Conservation (phyloP, 1,139 yeast species). For the Blastobotrys raffinosifermentans region DNA sequence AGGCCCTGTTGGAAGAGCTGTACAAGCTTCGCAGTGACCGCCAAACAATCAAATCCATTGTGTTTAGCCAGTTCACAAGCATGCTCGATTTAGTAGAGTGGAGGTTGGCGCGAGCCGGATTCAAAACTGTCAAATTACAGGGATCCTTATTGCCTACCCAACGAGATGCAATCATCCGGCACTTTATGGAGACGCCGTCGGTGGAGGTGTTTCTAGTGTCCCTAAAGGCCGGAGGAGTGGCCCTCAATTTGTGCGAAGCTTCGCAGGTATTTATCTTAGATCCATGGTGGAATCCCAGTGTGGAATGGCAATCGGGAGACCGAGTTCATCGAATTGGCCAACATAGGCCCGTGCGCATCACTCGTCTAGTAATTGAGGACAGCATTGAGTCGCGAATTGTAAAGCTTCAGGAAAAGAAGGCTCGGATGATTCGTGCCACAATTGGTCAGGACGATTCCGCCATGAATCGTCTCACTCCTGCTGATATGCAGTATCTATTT, state of each 20-base stretch:
- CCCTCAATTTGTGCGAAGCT: constrained; percentile 91
- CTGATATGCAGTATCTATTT: constrained; percentile 89
- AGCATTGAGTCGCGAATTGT: constrained; percentile 94
- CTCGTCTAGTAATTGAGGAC: constrained; percentile 89
- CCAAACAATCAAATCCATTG: constrained; percentile 92
- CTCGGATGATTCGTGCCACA: constrained; percentile 96
- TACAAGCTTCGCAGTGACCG: constrained; percentile 80
- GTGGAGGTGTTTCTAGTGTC: constrained; percentile 94
- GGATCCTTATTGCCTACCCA: constrained; percentile 97
- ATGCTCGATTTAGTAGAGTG: constrained; percentile 95
- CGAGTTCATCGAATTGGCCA: constrained; percentile 98
- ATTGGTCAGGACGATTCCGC: constrained; percentile 90
- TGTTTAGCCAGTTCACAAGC: constrained; percentile 92
- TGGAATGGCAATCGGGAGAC: constrained; percentile 97
- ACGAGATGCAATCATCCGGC: constrained; percentile 81
- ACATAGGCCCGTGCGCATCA: constrained; percentile 87
- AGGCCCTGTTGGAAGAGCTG: constrained; percentile 89
- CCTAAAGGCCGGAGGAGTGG: constrained; percentile 97
- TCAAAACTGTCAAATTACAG: constrained; percentile 84
- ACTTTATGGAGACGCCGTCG: constrained; percentile 84
- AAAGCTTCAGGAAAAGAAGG: constrained; percentile 93
- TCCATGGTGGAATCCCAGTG: constrained; percentile 99
- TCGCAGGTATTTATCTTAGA: constrained; percentile 92
- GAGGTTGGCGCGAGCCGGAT: constrained; percentile 91
- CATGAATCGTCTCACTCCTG: constrained; percentile 78